These are phyloP conservation scores for Hondaea fermentalgiana DNA, from an alignment of 108 stramenopile species.

Conservation along the genomic window DNA sequence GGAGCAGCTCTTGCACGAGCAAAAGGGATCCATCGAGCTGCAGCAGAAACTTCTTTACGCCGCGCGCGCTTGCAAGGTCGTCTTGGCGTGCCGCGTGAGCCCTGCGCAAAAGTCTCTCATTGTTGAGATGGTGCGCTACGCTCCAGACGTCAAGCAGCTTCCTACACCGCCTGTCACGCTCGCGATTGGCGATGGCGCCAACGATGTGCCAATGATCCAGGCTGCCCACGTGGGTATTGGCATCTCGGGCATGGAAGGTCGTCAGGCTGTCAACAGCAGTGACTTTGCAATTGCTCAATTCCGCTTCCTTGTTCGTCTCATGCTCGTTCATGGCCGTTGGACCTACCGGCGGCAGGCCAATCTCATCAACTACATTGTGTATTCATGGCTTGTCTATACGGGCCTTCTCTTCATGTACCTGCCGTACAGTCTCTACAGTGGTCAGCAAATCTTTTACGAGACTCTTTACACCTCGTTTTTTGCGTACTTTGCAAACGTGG, in stretches of 20 bases:
- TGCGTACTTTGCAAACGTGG: slow-evolving; percentile 46
- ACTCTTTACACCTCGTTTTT: slow-evolving; percentile 41
- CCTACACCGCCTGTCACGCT: slow-evolving; percentile 27
- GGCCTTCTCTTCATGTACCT: slow-evolving; percentile 46
- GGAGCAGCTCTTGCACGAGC: neutral
- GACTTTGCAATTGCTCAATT: slow-evolving; percentile 91
- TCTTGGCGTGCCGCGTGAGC: slow-evolving; percentile 50
- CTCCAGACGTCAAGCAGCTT: neutral
- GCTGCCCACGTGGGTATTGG: slow-evolving; percentile 60
- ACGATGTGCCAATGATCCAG: slow-evolving; percentile 64
- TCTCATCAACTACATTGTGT: slow-evolving; percentile 55
- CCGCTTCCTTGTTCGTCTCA: slow-evolving; percentile 70
- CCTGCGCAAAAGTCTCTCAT: slow-evolving; percentile 52
- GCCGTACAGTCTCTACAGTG: slow-evolving; percentile 34
- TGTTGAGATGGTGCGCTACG: slow-evolving; percentile 40
- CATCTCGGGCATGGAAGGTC: slow-evolving; percentile 54
- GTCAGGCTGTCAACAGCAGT: slow-evolving; percentile 48
- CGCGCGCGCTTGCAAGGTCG: slow-evolving; percentile 23
- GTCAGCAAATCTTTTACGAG: slow-evolving; percentile 44
- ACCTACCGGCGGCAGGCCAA: slow-evolving; percentile 58
- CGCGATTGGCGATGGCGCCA: slow-evolving; percentile 57
- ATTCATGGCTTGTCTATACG: slow-evolving; percentile 57
- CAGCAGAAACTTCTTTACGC: neutral
- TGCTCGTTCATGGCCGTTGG: slow-evolving; percentile 92
- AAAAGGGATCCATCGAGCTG: neutral